Evolutionary conservation across 495 filamentous ascomycete species (phyloP), one percentile per base, ranked within the genome.

Genomic region (Bombardia bombarda): DNA sequence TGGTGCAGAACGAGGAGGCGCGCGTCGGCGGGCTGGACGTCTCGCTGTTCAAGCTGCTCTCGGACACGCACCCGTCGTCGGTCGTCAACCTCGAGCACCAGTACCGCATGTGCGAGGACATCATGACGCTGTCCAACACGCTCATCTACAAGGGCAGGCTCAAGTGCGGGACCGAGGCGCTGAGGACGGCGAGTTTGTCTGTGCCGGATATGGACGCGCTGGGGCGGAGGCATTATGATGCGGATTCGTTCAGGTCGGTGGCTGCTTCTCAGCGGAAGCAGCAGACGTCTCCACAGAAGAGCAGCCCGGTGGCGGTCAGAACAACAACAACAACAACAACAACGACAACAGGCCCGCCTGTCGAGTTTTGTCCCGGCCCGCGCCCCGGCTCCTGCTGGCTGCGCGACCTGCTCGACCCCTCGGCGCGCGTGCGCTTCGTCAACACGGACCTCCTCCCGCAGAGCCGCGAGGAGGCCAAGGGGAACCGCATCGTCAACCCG

Each of bases 41-140:
- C 38, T 94, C 87, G 59, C 74, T 97, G 7, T 98, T 98, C 70
- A 93, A 92, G 52, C 69, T 89, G 8, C 78, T 98, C 18, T 95
- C 86, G 13, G 90, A 97, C 52, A 73, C 73, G 0, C 89, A 96
- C 49, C 92, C 92, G 0, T 59, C 75, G 18, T 87, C 88, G 1
- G 88, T 97, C 9, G 84, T 90, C 49, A 90, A 83, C 47, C 79
- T 98, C 2, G 88, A 90, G 53, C 87, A 94, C 51, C 92, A 98
- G 58, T 98, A 98, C 54, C 87, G 92, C 51, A 98, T 98, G 92
- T 93, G 86, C 54, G 83, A 89, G 36, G 90, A 97, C 23, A 84
- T 98, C 40, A 97, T 97, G 92, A 74, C 79, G 10, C 75, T 98
- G 19, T 89, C 86, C 41, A 97, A 96, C 66, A 85, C 77, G 5